Conservation (phyloP, 371 early-diverging fungal species). For the Saksenaea oblongispora region DNA sequence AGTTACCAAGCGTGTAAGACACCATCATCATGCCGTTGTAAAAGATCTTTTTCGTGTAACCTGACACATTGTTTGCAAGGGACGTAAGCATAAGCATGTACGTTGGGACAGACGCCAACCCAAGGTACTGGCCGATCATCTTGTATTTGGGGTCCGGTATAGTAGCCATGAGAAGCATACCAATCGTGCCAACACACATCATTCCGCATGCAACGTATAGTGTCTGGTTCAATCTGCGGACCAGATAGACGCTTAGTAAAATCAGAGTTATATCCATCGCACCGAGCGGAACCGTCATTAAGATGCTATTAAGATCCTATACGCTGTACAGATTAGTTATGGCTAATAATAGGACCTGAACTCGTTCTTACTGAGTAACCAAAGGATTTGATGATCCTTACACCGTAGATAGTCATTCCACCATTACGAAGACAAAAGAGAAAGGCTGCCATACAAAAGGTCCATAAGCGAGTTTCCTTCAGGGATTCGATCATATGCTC, state of each 20-base stretch:
- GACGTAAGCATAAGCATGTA: constrained; percentile 27
- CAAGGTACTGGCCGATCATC: constrained; percentile 26
- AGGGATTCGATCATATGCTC: constrained; percentile 40
- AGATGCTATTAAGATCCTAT: constrained; percentile 25
- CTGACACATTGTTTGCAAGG: constrained; percentile 30
- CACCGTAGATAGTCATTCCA: constrained; percentile 39
- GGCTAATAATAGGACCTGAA: neutral
- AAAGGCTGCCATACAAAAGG: constrained; percentile 30
- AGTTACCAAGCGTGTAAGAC: constrained; percentile 30
- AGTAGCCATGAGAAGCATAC: constrained; percentile 23
- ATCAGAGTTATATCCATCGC: constrained; percentile 25
- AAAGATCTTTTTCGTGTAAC: constrained; percentile 38
- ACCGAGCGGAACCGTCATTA: constrained; percentile 28
- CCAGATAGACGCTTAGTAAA: constrained; percentile 16
- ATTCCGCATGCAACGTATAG: constrained; percentile 21
- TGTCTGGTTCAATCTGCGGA: constrained; percentile 18
- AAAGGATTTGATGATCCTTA: constrained; percentile 31
- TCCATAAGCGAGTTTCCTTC: constrained; percentile 35
- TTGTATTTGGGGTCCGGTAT: constrained; percentile 28
- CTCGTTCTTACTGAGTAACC: constrained; percentile 33
- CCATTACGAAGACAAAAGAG: constrained; percentile 43
- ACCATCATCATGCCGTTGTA: constrained; percentile 23
- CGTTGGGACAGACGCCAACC: constrained; percentile 23
- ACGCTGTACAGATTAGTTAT: constrained; percentile 13
- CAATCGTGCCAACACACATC: constrained; percentile 21